Evolutionary conservation across 2,329 filamentous ascomycete species (phyloP), one percentile per base, ranked within the genome.

Genomic region (Diaporthe sp.): DNA sequence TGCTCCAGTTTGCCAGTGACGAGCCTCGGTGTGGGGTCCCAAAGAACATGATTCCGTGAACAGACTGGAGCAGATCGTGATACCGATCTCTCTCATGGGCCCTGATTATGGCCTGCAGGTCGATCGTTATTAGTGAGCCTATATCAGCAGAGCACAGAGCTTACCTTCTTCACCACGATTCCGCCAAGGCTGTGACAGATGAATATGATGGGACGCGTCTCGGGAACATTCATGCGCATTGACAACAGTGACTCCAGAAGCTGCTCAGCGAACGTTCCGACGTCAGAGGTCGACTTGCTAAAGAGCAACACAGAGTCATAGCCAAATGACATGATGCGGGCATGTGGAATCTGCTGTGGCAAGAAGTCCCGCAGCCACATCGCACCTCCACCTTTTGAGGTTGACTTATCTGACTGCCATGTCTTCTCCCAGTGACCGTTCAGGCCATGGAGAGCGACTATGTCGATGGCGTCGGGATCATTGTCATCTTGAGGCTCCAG

Each of bases 101-200:
- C 57, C 42, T 61, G 15, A 69, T 71, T 10, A 74, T 70, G n/a
- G 72, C 72, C 72, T 74, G 17, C 2, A 34, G 22, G 4, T 10
- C 12, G 44, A 25, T 46, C 59, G 25, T 15, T 37, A 37, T 10
- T 13, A 68, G 22, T 10, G 12, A 68, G 28, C 19, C 9, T 25
- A 10, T 55, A 10, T 39, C 68, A 28, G 62, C 22, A 15, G 58
- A 44, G 7, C 39, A 39, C 28, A 51, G 75, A 79, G 42, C 55
- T 25, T 44, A 73, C 81, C 77, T 81, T 76, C 72, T 82, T 81
- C 34, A 81, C 77, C n/a, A 82, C 77, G 46, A 82, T 79, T 3
- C 81, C 80, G 17, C 80, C 80, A 44, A 81, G 78, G 44, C 77
- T 80, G 67, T 81, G 80, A n/a, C 77, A 77, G 59, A 80, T 79